These are phyloP conservation scores for Cyberlindnera sargentensis DNA, from an alignment of 805 yeast genomes.

Conservation along the genomic window DNA sequence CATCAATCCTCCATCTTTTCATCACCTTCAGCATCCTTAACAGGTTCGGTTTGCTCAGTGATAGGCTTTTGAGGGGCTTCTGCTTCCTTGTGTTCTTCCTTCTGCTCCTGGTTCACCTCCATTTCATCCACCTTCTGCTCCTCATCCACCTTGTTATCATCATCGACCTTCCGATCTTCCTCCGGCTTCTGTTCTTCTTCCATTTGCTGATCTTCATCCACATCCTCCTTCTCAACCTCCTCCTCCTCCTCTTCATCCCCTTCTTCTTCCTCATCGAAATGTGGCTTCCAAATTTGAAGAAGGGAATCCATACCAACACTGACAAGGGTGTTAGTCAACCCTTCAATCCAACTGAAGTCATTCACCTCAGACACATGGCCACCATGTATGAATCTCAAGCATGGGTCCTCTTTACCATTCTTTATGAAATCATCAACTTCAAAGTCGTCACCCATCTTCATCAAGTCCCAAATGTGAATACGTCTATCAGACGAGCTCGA, in stretches of 20 bases:
- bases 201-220: slow-evolving; percentile 9
- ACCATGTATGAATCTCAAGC: slow-evolving; percentile 73
- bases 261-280: slow-evolving; percentile 30
- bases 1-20: not conserved
- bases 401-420: slow-evolving; percentile 64
- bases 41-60: not conserved
- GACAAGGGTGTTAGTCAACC: slow-evolving; percentile 48
- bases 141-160: not conserved
- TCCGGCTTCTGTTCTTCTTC: slow-evolving; percentile 5
- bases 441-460: slow-evolving; percentile 47
- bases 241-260: slow-evolving; percentile 32
- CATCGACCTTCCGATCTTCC: not conserved
- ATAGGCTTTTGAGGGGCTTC: not conserved
- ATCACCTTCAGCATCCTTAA: not conserved
- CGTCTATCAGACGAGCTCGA: slow-evolving; percentile 63
- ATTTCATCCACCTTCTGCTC: not conserved
- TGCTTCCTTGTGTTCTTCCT: not conserved
- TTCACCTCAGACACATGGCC: slow-evolving; percentile 72
- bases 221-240: slow-evolving; percentile 9
- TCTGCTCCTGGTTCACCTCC: not conserved
- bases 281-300: slow-evolving; percentile 63
- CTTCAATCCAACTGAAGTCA: slow-evolving; percentile 64
- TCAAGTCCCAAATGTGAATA: slow-evolving; percentile 69
- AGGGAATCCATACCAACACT: slow-evolving; percentile 72
- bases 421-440: slow-evolving; percentile 46